Conservation (phyloP, 768 basidiomycete species). For the Ramaria rubella region DNA sequence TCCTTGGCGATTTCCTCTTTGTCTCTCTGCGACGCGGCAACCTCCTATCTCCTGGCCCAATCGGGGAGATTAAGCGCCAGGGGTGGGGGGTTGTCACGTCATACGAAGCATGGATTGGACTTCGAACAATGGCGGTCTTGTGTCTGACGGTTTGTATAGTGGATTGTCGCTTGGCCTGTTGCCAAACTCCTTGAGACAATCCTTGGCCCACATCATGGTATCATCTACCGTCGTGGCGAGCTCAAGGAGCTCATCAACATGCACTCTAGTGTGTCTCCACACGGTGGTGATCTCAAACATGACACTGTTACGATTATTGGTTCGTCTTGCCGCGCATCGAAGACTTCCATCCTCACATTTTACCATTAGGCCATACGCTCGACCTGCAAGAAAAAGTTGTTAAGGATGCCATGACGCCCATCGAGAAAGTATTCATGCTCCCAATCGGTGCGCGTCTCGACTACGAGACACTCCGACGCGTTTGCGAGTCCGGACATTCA, state of each 20-base stretch:
- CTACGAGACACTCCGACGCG: constrained; percentile 68
- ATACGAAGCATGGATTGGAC: no score
- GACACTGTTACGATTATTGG: constrained; percentile 90
- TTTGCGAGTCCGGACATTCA: constrained; percentile 75
- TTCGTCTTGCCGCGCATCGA: constrained; percentile 43
- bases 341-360: neutral
- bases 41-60: no score
- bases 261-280: constrained; percentile 61
- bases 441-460: constrained; percentile 80
- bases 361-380: constrained; percentile 29
- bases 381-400: constrained; percentile 84
- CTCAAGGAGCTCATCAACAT: constrained; percentile 88
- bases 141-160: no score
- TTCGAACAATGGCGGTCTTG: no score
- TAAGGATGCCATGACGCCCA: constrained; percentile 77
- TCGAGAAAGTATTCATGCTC: constrained; percentile 77
- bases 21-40: no score
- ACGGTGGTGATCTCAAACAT: constrained; percentile 78
- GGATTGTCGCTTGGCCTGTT: constrained; percentile 75
- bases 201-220: constrained; percentile 81
- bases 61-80: no score
- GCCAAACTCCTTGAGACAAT: constrained; percentile 74
- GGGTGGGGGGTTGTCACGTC: no score
- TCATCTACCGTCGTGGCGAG: constrained; percentile 82
- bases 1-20: neutral